Conservation (phyloP, 2,329 filamentous ascomycete genomes). For the Nectriaceae sp. region DNA sequence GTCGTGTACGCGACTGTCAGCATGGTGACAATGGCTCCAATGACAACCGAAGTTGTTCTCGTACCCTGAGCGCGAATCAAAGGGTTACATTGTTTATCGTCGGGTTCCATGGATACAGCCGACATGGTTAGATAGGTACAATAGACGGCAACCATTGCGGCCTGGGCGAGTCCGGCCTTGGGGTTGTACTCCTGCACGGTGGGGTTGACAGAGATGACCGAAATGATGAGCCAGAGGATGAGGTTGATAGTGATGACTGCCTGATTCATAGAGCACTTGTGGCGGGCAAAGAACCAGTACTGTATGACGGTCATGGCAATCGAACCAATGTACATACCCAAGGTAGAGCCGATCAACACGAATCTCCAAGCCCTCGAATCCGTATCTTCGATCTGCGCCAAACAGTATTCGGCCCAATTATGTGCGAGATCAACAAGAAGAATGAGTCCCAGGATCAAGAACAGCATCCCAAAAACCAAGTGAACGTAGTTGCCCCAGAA, state of each 20-base stretch:
- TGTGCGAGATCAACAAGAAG: conserved; percentile 94
- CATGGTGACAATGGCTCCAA: conserved; percentile 95
- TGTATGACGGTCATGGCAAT: conserved; percentile 94
- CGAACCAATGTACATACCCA: conserved; percentile 90
- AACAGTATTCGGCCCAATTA: conserved; percentile 95
- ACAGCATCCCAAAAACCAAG: conserved; percentile 85
- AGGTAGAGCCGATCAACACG: conserved; percentile 85
- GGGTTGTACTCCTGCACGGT: conserved; percentile 88
- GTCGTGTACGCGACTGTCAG: conserved; percentile 97
- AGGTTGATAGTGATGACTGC: conserved; percentile 94
- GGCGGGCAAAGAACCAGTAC: conserved; percentile 91
- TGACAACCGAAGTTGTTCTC: conserved; percentile 84
- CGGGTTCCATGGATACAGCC: conserved; percentile 97
- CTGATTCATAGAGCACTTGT: conserved; percentile 92
- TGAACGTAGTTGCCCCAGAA: conserved; percentile 95
- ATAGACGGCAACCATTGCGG: conserved; percentile 95
- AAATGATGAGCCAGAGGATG: conserved; percentile 77
- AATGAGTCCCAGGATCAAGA: conserved; percentile 88
- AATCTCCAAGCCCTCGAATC: conserved; percentile 85
- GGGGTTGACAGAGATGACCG: conserved; percentile 85
- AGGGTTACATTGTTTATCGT: conserved; percentile 91
- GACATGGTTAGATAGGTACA: conserved; percentile 99
- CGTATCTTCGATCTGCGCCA: conserved; percentile 87
- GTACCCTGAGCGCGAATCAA: conserved; percentile 83
- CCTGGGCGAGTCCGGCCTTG: conserved; percentile 93